Conservation (phyloP, 805 yeast species). For the Schizosaccharomyces lindneri region DNA sequence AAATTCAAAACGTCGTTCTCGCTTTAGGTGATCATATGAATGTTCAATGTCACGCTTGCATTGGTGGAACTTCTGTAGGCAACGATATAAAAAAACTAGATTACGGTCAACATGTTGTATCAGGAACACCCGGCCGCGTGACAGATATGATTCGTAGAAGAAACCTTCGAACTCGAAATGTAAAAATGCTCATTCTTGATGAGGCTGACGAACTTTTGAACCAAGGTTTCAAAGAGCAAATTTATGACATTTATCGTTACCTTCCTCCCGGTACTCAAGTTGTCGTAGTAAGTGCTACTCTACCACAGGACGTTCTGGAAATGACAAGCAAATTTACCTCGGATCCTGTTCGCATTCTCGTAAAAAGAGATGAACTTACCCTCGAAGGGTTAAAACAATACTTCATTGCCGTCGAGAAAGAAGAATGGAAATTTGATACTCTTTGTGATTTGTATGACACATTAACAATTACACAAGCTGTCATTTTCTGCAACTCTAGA, state of each 20-base stretch:
- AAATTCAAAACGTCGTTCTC: slow-evolving; percentile 68
- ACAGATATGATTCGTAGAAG: slow-evolving; percentile 74
- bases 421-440: slow-evolving; percentile 83
- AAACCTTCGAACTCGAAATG: slow-evolving; percentile 40
- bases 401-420: slow-evolving; percentile 73
- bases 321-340: slow-evolving; percentile 80
- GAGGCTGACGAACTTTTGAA: slow-evolving; percentile 92
- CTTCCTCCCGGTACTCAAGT: slow-evolving; percentile 75
- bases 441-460: slow-evolving; percentile 87
- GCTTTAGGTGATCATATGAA: slow-evolving; percentile 75
- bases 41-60: slow-evolving; percentile 67
- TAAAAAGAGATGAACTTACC: slow-evolving; percentile 80
- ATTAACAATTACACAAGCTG: slow-evolving; percentile 87
- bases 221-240: slow-evolving; percentile 86
- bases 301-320: slow-evolving; percentile 75
- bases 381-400: slow-evolving; percentile 87
- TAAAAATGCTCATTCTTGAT: slow-evolving; percentile 75
- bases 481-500: slow-evolving; percentile 91
- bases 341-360: slow-evolving; percentile 81
- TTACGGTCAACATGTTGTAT: slow-evolving; percentile 71
- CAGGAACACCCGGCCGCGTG: slow-evolving; percentile 96
- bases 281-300: slow-evolving; percentile 82
- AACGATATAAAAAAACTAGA: slow-evolving; percentile 54
- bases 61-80: slow-evolving; percentile 73
- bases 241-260: slow-evolving; percentile 67